Base-by-base conservation (phyloP, 441 rosid genomes). In the Brassica hybrid region DNA sequence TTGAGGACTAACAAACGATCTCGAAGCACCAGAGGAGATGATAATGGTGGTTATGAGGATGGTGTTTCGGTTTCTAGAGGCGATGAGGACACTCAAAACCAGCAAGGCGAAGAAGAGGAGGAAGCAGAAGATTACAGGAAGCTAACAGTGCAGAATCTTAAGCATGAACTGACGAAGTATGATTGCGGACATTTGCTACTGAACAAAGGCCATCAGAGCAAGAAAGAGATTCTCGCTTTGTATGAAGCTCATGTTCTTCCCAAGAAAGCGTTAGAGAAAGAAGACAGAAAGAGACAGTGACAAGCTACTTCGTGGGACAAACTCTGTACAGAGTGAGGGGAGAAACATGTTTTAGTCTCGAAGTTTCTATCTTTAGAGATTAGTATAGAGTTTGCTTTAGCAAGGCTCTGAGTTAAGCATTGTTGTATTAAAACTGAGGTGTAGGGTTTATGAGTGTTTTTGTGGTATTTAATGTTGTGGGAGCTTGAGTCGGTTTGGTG, bases 91-190 rank as follows among this genome's bases (percentile, higher is more conserved):
- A 85, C 82, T 73, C 86, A 79, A 54, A 90, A 90, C 78, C 88
- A 88, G 69, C 94, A 86, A 69, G 78, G 81, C 5, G 86, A 80
- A 21, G 73, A 18, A 0, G 74, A 80, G 14, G 82, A 74, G 25
- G 72, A 65, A 64, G 79, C 41, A 66, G 73, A 71, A 65, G 98
- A 96, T 72, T 91, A 93, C 82, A 87, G 84, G 5, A 96, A 91
- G 87, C 90, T 91, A 69, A 92, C 97, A 0, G 80, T 93, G 50
- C 90, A 83, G 80, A 91, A 83, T 77, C 95, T 96, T 3, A 96
- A 85, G 89, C 94, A 89, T 78, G 99, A 96, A 25, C 91, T 96
- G 62, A 94, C 97, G 0, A 96, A 86, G 80, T 89, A 89, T 64
- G 90, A 91, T 69, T 93, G 87, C 7, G 99, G 95, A 3, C 96